A percentile compares a stretch with the other conserved stretches of the same genome.
These are phyloP conservation scores for Metschnikowia santaceciliae DNA, from an alignment of 805 yeast genomes.

Conservation along the genomic window DNA sequence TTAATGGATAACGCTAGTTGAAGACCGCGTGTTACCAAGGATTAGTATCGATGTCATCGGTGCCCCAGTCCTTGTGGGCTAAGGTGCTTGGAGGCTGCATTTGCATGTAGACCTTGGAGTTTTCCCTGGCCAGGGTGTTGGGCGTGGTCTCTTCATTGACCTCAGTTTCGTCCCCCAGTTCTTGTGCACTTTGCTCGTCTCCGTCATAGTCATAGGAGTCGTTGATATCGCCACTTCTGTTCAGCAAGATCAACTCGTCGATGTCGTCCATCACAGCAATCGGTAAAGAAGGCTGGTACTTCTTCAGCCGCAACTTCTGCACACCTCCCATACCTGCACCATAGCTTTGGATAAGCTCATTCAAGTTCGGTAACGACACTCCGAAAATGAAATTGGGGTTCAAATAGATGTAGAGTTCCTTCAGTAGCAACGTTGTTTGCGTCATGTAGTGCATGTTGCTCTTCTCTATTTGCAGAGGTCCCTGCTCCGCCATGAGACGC, in stretches of 20 bases:
- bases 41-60: slow-evolving; percentile 52
- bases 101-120: slow-evolving; percentile 41
- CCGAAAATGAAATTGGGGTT: slow-evolving; percentile 53
- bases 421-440: slow-evolving; percentile 35
- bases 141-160: neutral
- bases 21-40: slow-evolving; percentile 53
- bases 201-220: slow-evolving; percentile 31
- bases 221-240: slow-evolving; percentile 26
- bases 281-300: slow-evolving; percentile 72
- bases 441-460: slow-evolving; percentile 36
- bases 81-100: slow-evolving; percentile 46
- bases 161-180: slow-evolving; percentile 20
- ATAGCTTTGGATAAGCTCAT: slow-evolving; percentile 69
- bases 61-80: slow-evolving; percentile 48
- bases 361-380: slow-evolving; percentile 64
- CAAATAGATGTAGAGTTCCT: slow-evolving; percentile 43
- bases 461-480: slow-evolving; percentile 30
- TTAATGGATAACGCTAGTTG: neutral
- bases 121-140: slow-evolving; percentile 16
- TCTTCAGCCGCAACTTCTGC: slow-evolving; percentile 47
- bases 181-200: slow-evolving; percentile 19
- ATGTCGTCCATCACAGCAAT: slow-evolving; percentile 64
- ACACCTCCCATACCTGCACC: slow-evolving; percentile 73
- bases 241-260: slow-evolving; percentile 49
- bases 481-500: slow-evolving; percentile 32